These are phyloP conservation scores for Thyridium curvatum DNA, from an alignment of 2,329 filamentous ascomycete genomes.

Conservation along the genomic window DNA sequence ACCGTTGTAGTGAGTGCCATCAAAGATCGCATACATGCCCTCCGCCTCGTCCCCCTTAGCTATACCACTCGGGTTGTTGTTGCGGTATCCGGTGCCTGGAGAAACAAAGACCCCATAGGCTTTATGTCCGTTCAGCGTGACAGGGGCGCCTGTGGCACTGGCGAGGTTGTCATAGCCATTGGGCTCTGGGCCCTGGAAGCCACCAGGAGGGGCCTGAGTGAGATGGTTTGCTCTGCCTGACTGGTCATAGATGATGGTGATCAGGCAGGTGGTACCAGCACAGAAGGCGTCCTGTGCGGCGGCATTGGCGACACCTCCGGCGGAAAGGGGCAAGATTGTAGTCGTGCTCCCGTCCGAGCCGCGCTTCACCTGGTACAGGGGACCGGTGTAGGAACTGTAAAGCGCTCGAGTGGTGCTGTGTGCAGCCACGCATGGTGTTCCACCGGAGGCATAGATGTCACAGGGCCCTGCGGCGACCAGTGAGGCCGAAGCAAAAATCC, in stretches of 20 bases:
- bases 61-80: constrained; percentile 43
- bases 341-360: constrained; percentile 41
- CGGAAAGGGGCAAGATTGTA: constrained; percentile 42
- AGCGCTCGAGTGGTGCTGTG: constrained; percentile 60
- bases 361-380: constrained; percentile 55
- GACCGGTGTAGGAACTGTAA: constrained; percentile 44
- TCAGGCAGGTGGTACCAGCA: constrained; percentile 52
- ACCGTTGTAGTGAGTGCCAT: constrained; percentile 53
- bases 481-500: constrained; percentile 25
- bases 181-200: constrained; percentile 46
- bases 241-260: constrained; percentile 61
- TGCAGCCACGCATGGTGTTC: constrained; percentile 57
- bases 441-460: constrained; percentile 52
- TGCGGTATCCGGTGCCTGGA: constrained; percentile 58
- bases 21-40: constrained; percentile 55
- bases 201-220: constrained; percentile 53
- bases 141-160: constrained; percentile 52
- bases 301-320: constrained; percentile 58
- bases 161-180: constrained; percentile 56
- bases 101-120: constrained; percentile 59
- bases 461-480: constrained; percentile 50
- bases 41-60: constrained; percentile 49
- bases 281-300: constrained; percentile 57
- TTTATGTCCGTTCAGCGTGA: constrained; percentile 53
- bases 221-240: constrained; percentile 57